Evolutionary conservation across 2,329 filamentous ascomycete species (phyloP).

Genomic region (Talaromyces sp.): DNA sequence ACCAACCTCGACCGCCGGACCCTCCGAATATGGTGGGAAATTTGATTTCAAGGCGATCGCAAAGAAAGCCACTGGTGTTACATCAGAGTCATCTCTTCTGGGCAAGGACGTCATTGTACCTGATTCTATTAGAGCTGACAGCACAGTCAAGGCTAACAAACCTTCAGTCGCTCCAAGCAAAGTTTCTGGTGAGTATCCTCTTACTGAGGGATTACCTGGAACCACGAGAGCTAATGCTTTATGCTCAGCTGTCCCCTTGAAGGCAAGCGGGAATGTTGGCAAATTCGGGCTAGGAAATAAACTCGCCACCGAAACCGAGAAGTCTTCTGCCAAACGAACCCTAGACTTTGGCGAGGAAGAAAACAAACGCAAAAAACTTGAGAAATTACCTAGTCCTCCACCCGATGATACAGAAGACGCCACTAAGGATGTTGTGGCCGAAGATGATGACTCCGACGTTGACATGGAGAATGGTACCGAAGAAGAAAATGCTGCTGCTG

Average conservation of each 20-base stretch:
- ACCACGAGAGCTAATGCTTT: slow-evolving; percentile 22
- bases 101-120: slow-evolving; percentile 55
- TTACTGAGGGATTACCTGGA: neutral
- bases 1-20: slow-evolving; percentile 24
- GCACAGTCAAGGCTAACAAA: slow-evolving; percentile 44
- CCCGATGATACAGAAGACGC: slow-evolving; percentile 58
- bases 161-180: slow-evolving; percentile 40
- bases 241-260: slow-evolving; percentile 52
- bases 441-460: slow-evolving; percentile 67
- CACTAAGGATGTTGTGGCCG: slow-evolving; percentile 42
- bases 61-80: slow-evolving; percentile 66
- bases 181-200: slow-evolving; percentile 36
- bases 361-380: slow-evolving; percentile 78
- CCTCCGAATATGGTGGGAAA: slow-evolving; percentile 65
- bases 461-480: slow-evolving; percentile 77
- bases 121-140: slow-evolving; percentile 42
- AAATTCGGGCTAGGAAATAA: slow-evolving; percentile 78
- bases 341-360: slow-evolving; percentile 87
- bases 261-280: slow-evolving; percentile 69
- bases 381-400: slow-evolving; percentile 77
- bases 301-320: slow-evolving; percentile 61
- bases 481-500: slow-evolving; percentile 81
- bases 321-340: slow-evolving; percentile 65
- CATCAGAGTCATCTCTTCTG: slow-evolving; percentile 53
- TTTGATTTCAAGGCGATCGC: slow-evolving; percentile 83